Conservation (phyloP, 805 yeast genomes). For the Myxozyma neotropica region DNA sequence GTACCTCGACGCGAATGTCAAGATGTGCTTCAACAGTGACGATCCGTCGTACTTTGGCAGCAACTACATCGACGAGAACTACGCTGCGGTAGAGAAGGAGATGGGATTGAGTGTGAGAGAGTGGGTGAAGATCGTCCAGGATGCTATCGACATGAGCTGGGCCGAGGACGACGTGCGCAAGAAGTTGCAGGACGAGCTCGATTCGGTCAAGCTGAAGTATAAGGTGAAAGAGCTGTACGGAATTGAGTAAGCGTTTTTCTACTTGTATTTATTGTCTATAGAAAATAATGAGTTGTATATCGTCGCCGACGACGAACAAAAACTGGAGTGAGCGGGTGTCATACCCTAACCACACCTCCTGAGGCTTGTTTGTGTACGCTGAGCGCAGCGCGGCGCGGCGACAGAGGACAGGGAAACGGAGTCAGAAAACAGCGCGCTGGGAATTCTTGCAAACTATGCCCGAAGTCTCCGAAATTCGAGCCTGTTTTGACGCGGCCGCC, state of each 20-base stretch:
- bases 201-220: conserved; percentile 30
- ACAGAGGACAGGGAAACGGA: not conserved
- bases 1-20: conserved; percentile 63
- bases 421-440: not conserved
- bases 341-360: not conserved
- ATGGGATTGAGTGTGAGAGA: conserved; percentile 63
- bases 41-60: conserved; percentile 80
- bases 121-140: conserved; percentile 66
- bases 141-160: conserved; percentile 76
- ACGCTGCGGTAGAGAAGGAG: conserved; percentile 62
- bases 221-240: conserved; percentile 32
- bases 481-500: conserved; percentile 5
- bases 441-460: not conserved
- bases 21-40: conserved; percentile 75
- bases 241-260: conserved; percentile 12
- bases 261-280: too few relatives aligned
- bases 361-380: too few relatives aligned
- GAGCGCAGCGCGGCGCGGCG: too few relatives aligned
- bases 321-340: not conserved
- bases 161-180: conserved; percentile 55
- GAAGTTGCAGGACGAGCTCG: conserved; percentile 45
- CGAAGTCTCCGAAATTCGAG: conserved; percentile 12
- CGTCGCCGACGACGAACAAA: not conserved
- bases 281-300: too few relatives aligned
- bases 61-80: conserved; percentile 80